Conservation (phyloP, 768 basidiomycete species). For the Boletus coccyginus region DNA sequence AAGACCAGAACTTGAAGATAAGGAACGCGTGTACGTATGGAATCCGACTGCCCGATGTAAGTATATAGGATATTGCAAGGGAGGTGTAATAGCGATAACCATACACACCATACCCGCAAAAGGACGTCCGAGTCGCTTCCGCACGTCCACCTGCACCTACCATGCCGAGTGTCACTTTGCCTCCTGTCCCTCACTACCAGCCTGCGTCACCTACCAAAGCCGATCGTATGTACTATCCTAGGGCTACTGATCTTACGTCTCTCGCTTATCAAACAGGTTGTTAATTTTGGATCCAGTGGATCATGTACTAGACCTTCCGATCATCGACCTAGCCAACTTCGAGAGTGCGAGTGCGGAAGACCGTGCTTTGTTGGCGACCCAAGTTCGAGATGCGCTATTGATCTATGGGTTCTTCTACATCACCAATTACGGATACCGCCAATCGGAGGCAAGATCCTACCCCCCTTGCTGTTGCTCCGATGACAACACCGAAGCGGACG, state of each 20-base stretch:
- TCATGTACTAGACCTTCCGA: conserved; percentile 48
- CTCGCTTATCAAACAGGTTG: neutral
- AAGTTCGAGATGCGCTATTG: conserved; percentile 47
- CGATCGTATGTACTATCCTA: conserved; percentile 27
- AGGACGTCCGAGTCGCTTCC: neutral
- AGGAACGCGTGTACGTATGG: too few relatives aligned
- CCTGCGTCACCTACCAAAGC: conserved; percentile 35
- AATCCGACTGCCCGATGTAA: too few relatives aligned
- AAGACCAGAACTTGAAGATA: too few relatives aligned
- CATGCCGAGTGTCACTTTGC: conserved; percentile 34
- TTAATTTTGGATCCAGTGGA: conserved; percentile 36
- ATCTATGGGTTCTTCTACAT: conserved; percentile 44
- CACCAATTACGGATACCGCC: conserved; percentile 36
- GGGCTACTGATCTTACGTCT: neutral
- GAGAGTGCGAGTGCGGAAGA: conserved; percentile 32
- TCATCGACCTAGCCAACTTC: conserved; percentile 48
- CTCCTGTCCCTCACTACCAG: conserved; percentile 36
- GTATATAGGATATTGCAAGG: too few relatives aligned
- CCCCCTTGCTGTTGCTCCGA: conserved; percentile 4
- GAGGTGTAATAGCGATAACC: too few relatives aligned
- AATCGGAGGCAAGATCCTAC: conserved; percentile 32
- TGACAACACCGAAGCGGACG: conserved; percentile 38
- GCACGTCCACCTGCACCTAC: neutral
- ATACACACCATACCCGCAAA: too few relatives aligned
- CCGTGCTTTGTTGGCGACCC: conserved; percentile 35